Evolutionary conservation across 1,284 basidiomycete species (phyloP), one percentile per base, ranked within the genome.

Genomic region (Leccinum solheimii): DNA sequence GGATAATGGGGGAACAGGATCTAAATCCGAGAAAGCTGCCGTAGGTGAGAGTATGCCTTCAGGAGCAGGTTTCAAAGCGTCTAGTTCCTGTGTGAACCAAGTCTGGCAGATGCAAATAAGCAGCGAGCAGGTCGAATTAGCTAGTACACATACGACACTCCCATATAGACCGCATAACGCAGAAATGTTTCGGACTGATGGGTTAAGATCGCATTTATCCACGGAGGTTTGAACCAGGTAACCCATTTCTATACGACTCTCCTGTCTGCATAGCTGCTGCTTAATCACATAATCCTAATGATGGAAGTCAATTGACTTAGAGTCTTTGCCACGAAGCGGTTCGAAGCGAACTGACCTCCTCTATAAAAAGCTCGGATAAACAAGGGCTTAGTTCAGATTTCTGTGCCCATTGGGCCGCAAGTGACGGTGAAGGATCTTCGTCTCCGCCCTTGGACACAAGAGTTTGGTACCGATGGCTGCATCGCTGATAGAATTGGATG

Each of bases 401-500:
- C 72, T 96, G 94, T 0, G 94, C 91, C 94, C 93, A 97, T 57
- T 87, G 84, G 1, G 93, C 92, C 2, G 93, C 87, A n/a, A 94
- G 71, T 10, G 83, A 80, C 3, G 88, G 69, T 11, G 83, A 80
- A 23, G 76, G 71, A 26, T 63, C 68, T 14, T 80, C 80, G 34
- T 73, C 59, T 32, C 76, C 76, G 26, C 70, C 64, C n/a, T 72
- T 65, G 36, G 86, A 81, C 23, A 91, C 87, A 10, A 94, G 80
- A 63, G 83, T 86, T 67, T 93, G 88, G 76, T 94, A 98, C 32
- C 90, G 83, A 69, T 95, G 90, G 67, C 91, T 94, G 70, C 95
- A 97, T 45, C 91, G 87, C 72, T 97, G 94, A 72, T 98, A 98
- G 75, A 96, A 98, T 74, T 98, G 95, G 40, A 97, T 94, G 56